These are phyloP conservation scores for Acacia melanoxylon DNA, from an alignment of 306 rosid species.

Conservation along the genomic window DNA sequence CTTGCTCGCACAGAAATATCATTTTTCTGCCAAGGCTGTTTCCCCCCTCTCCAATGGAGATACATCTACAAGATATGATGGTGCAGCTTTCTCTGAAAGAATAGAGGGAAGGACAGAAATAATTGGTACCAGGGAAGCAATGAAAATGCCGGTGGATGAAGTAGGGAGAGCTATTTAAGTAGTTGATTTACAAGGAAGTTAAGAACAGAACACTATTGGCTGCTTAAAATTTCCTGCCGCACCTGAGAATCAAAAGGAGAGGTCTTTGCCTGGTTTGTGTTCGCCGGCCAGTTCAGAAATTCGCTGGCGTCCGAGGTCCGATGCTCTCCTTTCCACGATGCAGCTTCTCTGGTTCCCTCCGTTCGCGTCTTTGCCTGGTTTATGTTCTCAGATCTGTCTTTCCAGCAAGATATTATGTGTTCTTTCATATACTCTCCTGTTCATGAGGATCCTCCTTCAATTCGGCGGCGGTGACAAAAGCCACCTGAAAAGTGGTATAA, in stretches of 20 bases:
- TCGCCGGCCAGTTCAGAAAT: no score
- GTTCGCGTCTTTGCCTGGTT: no score
- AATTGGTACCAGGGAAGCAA: constrained; percentile 56
- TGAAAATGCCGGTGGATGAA: constrained; percentile 87
- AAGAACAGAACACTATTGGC: constrained; percentile 54
- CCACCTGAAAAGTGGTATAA: no score
- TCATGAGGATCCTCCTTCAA: no score
- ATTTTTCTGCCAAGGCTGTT: constrained; percentile 78
- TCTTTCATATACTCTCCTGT: no score
- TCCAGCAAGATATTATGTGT: no score
- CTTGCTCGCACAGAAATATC: constrained; percentile 92
- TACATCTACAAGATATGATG: constrained; percentile 50
- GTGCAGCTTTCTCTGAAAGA: constrained; percentile 50
- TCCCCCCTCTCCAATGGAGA: constrained; percentile 76
- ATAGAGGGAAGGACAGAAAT: constrained; percentile 64
- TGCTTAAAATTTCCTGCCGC: constrained; percentile 59
- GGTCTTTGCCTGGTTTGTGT: no score
- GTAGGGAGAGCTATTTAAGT: constrained; percentile 80
- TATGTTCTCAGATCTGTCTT: no score
- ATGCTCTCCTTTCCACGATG: no score
- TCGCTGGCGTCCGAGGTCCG: no score
- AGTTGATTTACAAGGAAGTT: constrained; percentile 63
- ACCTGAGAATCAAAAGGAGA: constrained; percentile 54
- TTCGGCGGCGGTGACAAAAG: no score
- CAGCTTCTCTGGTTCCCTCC: no score